Evolutionary conservation across 1,284 basidiomycete genomes (phyloP), one percentile per base, ranked within the genome.

Genomic region (Microbotryomycetes sp.): DNA sequence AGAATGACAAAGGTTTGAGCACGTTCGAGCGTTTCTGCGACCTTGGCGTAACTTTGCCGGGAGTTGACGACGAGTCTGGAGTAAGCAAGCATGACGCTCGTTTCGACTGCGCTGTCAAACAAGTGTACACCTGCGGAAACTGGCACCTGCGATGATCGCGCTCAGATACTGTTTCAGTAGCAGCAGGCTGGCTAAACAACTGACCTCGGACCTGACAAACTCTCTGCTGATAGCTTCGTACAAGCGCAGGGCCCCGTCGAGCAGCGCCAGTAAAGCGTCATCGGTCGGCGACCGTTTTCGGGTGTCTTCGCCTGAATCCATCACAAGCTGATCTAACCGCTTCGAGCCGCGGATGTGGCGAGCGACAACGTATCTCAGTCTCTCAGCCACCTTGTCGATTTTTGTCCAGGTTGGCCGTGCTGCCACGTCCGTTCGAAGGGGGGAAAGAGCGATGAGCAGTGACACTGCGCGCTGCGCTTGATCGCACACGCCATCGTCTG

Each of bases 51-150:
- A 5, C 66, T 62, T 11, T 46, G 9, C 16, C 60, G 54, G 9
- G 62, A 57, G 27, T 53, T 52, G 35, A 67, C 41, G 5, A 53
- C 35, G n/a, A 65, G 59, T 21, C 29, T 21, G 18, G 61, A 51
- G 28, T 70, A 68, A 3, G 69, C 60, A 21, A 75, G 64, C 11
- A 63, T 41, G n/a, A 73, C 57, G 21, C 73, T 55, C 3, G 68
- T 64, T 21, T 74, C 73, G 52, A 75, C 65, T 0, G 69, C 60
- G 4, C 70, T 66, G 4, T 62, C 47, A 15, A 66, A 50, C 27
- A 73, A 46, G 26, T 69, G 5, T 4, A n/a, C n/a, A n/a, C n/a
- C n/a, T n/a, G n/a, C n/a, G n/a, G n/a, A n/a, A n/a, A n/a, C n/a
- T n/a, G n/a, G n/a, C n/a, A n/a, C n/a, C n/a, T n/a, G n/a, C n/a